Conservation (phyloP, 768 basidiomycete species). For the Sarcomyxa edulis region DNA sequence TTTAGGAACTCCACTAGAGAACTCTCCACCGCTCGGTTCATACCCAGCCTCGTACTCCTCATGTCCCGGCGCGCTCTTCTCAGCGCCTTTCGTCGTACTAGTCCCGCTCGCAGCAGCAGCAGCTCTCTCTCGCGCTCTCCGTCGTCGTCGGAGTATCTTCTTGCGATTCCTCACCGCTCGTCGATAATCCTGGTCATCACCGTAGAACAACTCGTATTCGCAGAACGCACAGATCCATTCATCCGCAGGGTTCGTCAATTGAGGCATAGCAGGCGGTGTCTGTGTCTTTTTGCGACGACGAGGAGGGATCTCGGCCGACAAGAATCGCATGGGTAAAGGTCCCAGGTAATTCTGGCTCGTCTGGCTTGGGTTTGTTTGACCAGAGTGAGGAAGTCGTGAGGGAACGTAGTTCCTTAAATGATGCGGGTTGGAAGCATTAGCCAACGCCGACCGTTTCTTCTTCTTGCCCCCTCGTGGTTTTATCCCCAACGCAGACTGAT, state of each 20-base stretch:
- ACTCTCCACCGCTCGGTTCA: background rate
- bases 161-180: slow-evolving; percentile 59
- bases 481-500: slow-evolving; percentile 23
- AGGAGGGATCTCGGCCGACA: slow-evolving; percentile 62
- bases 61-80: slow-evolving; percentile 15
- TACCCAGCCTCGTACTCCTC: slow-evolving; percentile 14
- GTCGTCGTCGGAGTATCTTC: slow-evolving; percentile 56
- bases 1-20: background rate
- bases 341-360: slow-evolving; percentile 46
- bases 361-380: slow-evolving; percentile 29
- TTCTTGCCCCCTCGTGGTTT: slow-evolving; percentile 56
- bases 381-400: slow-evolving; percentile 62
- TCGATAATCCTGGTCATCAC: slow-evolving; percentile 65
- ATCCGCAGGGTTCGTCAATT: slow-evolving; percentile 56
- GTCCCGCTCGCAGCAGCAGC: slow-evolving; percentile 28
- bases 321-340: slow-evolving; percentile 59
- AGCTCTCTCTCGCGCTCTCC: slow-evolving; percentile 58
- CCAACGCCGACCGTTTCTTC: slow-evolving; percentile 89
- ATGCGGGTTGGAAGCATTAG: slow-evolving; percentile 94
- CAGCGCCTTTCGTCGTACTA: slow-evolving; percentile 19
- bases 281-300: slow-evolving; percentile 21
- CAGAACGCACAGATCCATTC: slow-evolving; percentile 96
- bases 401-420: slow-evolving; percentile 93
- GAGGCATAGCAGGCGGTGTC: slow-evolving; percentile 10
- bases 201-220: slow-evolving; percentile 90